Conservation (phyloP, 257 asterid species). For the Penstemon davidsonii region DNA sequence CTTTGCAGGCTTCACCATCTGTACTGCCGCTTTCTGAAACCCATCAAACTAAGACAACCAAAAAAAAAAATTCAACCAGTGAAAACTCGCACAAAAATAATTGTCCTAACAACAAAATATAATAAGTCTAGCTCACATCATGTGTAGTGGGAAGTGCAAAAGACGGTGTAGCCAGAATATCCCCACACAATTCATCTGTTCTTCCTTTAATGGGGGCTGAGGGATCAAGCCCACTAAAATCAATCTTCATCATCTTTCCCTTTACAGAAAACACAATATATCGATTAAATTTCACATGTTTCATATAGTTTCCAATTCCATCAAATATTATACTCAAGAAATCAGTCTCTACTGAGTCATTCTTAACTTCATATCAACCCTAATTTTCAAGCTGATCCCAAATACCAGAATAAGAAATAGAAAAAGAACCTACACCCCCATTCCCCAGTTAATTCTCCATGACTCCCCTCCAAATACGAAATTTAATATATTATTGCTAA, state of each 20-base stretch:
- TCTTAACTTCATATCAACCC: not conserved
- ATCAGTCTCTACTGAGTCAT: not conserved
- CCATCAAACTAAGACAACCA: constrained; percentile 46
- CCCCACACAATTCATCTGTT: constrained; percentile 42
- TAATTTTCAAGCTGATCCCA: too few relatives aligned
- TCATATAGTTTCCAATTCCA: too few relatives aligned
- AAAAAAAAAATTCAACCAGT: not conserved
- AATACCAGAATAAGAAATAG: too few relatives aligned
- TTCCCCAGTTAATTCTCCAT: too few relatives aligned
- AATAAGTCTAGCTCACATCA: constrained; percentile 53
- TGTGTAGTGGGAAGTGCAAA: constrained; percentile 60
- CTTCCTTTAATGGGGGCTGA: constrained; percentile 47
- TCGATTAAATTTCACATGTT: too few relatives aligned
- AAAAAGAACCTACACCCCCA: too few relatives aligned
- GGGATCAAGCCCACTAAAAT: constrained; percentile 77
- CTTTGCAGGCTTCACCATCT: constrained; percentile 98
- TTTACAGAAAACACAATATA: constrained; percentile 6
- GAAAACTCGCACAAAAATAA: not conserved
- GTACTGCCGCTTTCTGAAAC: constrained; percentile 86
- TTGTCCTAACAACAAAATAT: not conserved
- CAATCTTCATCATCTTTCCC: constrained; percentile 60
- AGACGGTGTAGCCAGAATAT: constrained; percentile 51
- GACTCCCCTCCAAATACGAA: too few relatives aligned
- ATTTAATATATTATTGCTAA: too few relatives aligned
- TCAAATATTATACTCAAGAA: too few relatives aligned